Conservation (phyloP, 192 early-diverging fungal species). For the Spinellus fusiger region DNA sequence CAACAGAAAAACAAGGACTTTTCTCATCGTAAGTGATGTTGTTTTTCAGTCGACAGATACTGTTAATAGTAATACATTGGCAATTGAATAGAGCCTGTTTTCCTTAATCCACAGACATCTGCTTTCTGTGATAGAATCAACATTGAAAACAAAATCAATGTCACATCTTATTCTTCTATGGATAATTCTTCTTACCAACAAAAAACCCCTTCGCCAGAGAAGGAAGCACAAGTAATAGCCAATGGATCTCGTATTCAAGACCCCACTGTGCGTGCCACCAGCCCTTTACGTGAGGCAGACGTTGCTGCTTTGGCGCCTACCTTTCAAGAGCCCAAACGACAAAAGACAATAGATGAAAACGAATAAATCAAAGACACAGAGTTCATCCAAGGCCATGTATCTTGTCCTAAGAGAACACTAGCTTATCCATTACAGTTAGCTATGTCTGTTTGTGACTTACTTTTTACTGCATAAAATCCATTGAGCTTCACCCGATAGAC, state of each 20-base stretch:
- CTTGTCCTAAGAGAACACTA: background rate
- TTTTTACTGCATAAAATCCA: no score
- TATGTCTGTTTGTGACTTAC: background rate
- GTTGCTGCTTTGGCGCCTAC: background rate
- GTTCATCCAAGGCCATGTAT: no score
- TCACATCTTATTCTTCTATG: background rate
- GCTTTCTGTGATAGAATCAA: constrained; percentile 66
- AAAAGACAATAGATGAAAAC: background rate
- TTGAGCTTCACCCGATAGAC: no score
- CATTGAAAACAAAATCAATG: constrained; percentile 68
- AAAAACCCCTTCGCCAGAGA: background rate
- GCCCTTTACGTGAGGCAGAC: background rate
- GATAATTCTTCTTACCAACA: no score
- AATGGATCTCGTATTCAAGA: background rate
- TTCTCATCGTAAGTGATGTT: constrained; percentile 23
- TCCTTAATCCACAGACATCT: constrained; percentile 82
- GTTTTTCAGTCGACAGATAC: background rate
- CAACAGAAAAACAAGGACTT: constrained; percentile 27
- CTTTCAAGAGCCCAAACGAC: background rate
- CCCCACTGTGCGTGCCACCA: background rate
- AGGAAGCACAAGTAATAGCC: background rate
- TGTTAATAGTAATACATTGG: constrained; percentile 10
- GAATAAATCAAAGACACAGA: background rate
- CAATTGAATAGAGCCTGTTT: constrained; percentile 33
- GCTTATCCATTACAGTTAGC: background rate